A percentile compares a stretch with the other conserved stretches of the same genome.
phyloP scores from a whole-genome alignment of 495 filamentous ascomycete genomes.

The Rusavskia elegans region DNA sequence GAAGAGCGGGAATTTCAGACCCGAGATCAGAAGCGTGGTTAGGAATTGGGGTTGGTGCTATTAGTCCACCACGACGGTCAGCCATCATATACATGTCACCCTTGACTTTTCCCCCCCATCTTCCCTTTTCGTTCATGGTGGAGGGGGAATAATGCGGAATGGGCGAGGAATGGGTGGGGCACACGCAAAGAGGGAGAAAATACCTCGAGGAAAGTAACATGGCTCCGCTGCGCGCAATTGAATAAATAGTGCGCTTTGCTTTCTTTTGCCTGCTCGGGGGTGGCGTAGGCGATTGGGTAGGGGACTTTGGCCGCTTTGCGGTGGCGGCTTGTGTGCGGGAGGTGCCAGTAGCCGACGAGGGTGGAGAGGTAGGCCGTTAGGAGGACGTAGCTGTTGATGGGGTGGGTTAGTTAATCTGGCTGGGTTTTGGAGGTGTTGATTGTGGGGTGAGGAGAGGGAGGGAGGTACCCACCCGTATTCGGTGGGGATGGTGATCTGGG shows the following conservation, averaged over 20 bases:
- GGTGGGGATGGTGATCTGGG: constrained; percentile 23
- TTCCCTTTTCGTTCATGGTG: background rate
- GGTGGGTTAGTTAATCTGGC: background rate
- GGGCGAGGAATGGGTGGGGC: background rate
- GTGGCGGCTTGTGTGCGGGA: constrained; percentile 20
- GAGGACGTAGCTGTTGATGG: constrained; percentile 36
- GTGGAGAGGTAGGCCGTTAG: constrained; percentile 40
- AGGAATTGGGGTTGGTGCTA: background rate
- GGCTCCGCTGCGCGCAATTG: constrained; percentile 59
- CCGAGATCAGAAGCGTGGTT: background rate
- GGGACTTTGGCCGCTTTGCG: constrained; percentile 40
- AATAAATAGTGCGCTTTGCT: constrained; percentile 34
- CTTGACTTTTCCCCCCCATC: no score
- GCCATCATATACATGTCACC: no score
- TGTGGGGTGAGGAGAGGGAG: background rate
- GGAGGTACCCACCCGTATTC: constrained; percentile 34
- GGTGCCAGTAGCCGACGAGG: constrained; percentile 33
- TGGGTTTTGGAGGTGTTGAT: background rate
- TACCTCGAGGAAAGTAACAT: constrained; percentile 49
- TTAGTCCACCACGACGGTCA: background rate
- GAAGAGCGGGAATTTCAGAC: background rate
- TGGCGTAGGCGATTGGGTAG: constrained; percentile 52
- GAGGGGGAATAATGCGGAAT: background rate
- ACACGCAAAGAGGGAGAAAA: background rate
- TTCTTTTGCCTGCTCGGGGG: constrained; percentile 39